phyloP scores from a whole-genome alignment of 148 eudicot genomes.

The Nyssa sinensis region DNA sequence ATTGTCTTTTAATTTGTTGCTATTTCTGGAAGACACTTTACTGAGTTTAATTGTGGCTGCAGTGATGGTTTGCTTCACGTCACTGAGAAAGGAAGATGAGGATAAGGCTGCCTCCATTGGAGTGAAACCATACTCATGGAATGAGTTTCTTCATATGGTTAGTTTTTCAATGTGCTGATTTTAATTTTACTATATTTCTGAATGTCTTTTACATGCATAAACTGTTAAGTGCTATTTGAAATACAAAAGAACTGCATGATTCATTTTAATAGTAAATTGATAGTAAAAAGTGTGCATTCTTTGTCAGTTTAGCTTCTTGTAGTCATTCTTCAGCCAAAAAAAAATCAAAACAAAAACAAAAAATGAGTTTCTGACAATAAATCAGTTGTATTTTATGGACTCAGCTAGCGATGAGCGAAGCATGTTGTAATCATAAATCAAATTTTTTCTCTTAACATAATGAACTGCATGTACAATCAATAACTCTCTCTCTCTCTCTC shows the following conservation, averaged over 20 bases:
- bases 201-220: not conserved
- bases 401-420: not conserved
- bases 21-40: conserved; percentile 1
- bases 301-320: not conserved
- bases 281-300: not conserved
- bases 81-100: conserved; percentile 51
- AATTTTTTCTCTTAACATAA: not conserved
- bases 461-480: no score
- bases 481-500: no score
- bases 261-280: not conserved
- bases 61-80: conserved; percentile 81
- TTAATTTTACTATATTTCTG: not conserved
- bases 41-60: conserved; percentile 27
- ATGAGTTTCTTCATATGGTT: conserved; percentile 66
- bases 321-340: not conserved
- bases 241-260: not conserved
- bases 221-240: not conserved
- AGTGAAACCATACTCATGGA: conserved; percentile 62
- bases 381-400: not conserved
- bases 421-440: not conserved
- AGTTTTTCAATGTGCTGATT: conserved; percentile 1
- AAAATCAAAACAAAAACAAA: no score
- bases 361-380: not conserved
- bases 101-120: conserved; percentile 52
- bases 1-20: conserved; percentile 1